Base-by-base conservation (phyloP, 306 rosid species). In the Citrullus amarus region DNA sequence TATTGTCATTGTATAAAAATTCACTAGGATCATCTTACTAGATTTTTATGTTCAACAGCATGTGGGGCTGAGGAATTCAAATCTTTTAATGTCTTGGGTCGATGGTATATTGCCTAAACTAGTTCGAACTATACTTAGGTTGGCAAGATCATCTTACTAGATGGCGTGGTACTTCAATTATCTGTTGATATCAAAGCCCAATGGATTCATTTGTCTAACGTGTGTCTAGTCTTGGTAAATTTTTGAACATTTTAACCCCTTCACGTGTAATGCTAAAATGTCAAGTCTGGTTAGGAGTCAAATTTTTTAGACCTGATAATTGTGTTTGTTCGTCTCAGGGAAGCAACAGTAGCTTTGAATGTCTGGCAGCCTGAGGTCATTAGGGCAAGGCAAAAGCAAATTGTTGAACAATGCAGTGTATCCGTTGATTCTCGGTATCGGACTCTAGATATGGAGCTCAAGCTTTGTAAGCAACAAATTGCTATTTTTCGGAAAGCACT, bases 331-430 rank as follows among this genome's bases (percentile, higher is more conserved):
- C 60, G n/a, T 56, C 78, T 76, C 82, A 92, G 97, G 80, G 90
- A 89, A 84, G 96, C 98, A 73, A 86, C 93, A 9, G 89, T 86
- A 50, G 93, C 97, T 81, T 84, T 94, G 87, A 89, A 87, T 53
- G 95, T 90, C 46, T 94, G 98, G 98, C 98, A 94, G 84, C 98
- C 95, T 2, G 90, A 88, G 83, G 82, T 90, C 41, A 63, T 85
- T 63, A 83, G 91, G 55, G 89, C 83, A 30, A 82, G 86, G 88
- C 90, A 88, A 32, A 88, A 80, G 55, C 83, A 88, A 80, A 61
- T 88, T 43, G 93, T 86, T 41, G 88, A 85, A 84, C 93, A 90
- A 80, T 72, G 82, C 66, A 88, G 66, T 57, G 91, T 90, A 75
- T 87, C 93, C 8, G 80, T 85, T 72, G 91, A 90, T 76, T 86